Conservation (phyloP, 768 basidiomycete genomes). For the Mycena albidolilacea region DNA sequence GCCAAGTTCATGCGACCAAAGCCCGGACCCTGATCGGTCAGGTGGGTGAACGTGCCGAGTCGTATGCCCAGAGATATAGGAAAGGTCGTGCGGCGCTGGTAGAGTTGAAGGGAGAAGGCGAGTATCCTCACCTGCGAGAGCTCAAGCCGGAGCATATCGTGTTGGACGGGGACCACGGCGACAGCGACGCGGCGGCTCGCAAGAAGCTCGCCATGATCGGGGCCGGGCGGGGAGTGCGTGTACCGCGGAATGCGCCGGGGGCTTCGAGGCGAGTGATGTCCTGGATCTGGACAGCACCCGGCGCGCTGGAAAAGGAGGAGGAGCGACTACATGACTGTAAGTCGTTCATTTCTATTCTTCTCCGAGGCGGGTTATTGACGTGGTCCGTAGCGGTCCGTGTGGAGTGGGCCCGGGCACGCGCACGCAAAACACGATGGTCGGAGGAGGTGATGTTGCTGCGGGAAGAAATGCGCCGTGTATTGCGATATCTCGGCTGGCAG, state of each 20-base stretch:
- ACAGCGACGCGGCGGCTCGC: neutral
- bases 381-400: constrained; percentile 2
- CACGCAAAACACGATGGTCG: constrained; percentile 24
- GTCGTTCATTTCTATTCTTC: neutral
- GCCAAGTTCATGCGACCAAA: constrained; percentile 1
- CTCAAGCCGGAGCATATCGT: constrained; percentile 1
- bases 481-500: constrained; percentile 43
- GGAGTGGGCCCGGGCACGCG: constrained; percentile 10
- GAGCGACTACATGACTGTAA: constrained; percentile 8
- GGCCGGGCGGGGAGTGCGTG: neutral
- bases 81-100: constrained; percentile 4
- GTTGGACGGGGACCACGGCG: neutral
- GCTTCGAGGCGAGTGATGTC: constrained; percentile 15
- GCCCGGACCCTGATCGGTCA: neutral
- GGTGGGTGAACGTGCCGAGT: constrained; percentile 2
- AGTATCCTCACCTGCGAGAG: neutral
- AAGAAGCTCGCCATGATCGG: constrained; percentile 8
- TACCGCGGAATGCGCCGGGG: neutral
- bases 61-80: neutral
- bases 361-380: neutral
- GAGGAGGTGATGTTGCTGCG: constrained; percentile 5
- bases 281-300: constrained; percentile 22
- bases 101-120: neutral
- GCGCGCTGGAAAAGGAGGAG: constrained; percentile 13
- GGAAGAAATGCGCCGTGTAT: constrained; percentile 47